phyloP scores from a whole-genome alignment of 148 eudicot species.

The Persicaria tinctoria region DNA sequence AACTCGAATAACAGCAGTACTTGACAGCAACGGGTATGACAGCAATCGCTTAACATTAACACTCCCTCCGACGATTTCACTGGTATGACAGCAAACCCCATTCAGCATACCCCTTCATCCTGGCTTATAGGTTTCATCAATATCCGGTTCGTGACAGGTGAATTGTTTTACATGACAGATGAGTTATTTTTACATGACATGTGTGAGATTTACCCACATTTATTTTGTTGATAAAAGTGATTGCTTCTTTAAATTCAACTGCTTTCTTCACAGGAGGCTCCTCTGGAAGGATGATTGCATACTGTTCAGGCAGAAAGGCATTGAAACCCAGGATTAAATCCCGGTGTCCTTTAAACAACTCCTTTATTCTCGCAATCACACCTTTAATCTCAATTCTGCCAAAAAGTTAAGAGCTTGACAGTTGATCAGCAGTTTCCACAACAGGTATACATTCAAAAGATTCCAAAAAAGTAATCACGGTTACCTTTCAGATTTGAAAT shows the following conservation, averaged over 20 bases:
- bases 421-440: background rate
- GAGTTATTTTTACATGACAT: too few relatives aligned
- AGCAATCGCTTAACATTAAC: too few relatives aligned
- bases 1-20: too few relatives aligned
- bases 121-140: too few relatives aligned
- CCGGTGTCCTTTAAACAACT: slow-evolving; percentile 85
- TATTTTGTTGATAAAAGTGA: slow-evolving; percentile 87
- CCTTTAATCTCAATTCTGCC: slow-evolving; percentile 83
- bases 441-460: too few relatives aligned
- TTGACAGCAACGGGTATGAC: too few relatives aligned
- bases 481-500: slow-evolving; percentile 88
- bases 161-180: too few relatives aligned
- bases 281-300: slow-evolving; percentile 74
- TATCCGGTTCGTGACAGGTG: too few relatives aligned
- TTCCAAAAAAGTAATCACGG: background rate
- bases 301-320: slow-evolving; percentile 92
- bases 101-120: too few relatives aligned
- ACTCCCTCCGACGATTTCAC: too few relatives aligned
- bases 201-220: too few relatives aligned
- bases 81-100: too few relatives aligned
- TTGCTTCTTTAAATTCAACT: slow-evolving; percentile 92
- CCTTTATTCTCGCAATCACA: slow-evolving; percentile 85
- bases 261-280: slow-evolving; percentile 69
- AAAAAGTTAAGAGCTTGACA: slow-evolving; percentile 2
- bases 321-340: slow-evolving; percentile 82